Conservation (phyloP, 176 grass and related monocot species). For the Ensete ventricosum region DNA sequence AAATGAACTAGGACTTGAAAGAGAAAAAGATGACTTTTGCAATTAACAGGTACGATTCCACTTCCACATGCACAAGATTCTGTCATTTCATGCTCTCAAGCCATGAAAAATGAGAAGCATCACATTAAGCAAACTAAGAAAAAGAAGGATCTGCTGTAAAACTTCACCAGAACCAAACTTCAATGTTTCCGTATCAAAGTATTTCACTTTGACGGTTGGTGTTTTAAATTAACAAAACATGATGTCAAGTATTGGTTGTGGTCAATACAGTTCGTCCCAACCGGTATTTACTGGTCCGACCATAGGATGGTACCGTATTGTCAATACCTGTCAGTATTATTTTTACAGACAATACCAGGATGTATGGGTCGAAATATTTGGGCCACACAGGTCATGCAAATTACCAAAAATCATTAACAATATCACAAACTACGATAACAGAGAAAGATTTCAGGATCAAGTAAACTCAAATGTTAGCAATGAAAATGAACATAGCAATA, state of each 20-base stretch:
- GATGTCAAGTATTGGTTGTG: too few relatives aligned
- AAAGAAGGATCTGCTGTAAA: not conserved
- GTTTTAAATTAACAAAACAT: too few relatives aligned
- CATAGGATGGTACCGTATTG: too few relatives aligned
- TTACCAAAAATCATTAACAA: not conserved
- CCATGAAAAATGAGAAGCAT: not conserved
- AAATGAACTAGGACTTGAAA: not conserved
- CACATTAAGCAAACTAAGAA: too few relatives aligned
- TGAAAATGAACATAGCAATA: not conserved
- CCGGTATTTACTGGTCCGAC: too few relatives aligned
- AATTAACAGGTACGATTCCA: not conserved
- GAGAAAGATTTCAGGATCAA: not conserved
- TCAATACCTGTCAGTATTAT: too few relatives aligned
- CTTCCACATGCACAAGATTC: not conserved
- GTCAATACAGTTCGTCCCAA: too few relatives aligned
- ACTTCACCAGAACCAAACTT: not conserved
- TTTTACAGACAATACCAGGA: too few relatives aligned
- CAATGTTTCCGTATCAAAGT: not conserved
- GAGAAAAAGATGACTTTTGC: not conserved
- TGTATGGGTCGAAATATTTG: too few relatives aligned
- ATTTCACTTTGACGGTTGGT: not conserved
- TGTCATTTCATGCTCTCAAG: not conserved
- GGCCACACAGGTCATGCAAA: too few relatives aligned
- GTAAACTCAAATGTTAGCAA: not conserved
- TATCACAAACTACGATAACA: not conserved